phyloP scores from a whole-genome alignment of 495 filamentous ascomycete genomes.

The Talaromyces thailandensis region DNA sequence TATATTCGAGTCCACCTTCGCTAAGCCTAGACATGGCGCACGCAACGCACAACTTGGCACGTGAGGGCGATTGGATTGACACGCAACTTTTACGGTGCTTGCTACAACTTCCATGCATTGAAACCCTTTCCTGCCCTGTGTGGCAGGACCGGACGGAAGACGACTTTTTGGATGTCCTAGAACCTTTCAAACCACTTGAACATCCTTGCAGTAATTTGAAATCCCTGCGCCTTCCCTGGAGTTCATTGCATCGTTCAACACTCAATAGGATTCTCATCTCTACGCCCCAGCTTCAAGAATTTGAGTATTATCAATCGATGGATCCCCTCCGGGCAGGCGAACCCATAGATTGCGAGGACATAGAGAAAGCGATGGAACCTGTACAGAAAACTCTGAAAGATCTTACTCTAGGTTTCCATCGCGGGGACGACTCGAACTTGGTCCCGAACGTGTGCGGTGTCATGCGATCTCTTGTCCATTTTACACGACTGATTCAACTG shows the following conservation, averaged over 20 bases:
- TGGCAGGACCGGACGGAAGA: neutral
- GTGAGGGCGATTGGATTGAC: neutral
- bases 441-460: neutral
- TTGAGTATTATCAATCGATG: neutral
- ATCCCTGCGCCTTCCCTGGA: neutral
- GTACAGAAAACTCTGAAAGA: neutral
- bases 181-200: neutral
- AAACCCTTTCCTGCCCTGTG: neutral
- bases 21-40: no score
- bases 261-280: neutral
- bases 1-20: neutral
- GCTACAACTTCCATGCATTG: neutral
- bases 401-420: neutral
- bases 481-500: neutral
- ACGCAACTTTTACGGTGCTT: neutral
- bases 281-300: neutral
- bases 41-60: neutral
- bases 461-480: neutral
- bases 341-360: neutral
- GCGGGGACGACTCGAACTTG: neutral
- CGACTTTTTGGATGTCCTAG: neutral
- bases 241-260: neutral
- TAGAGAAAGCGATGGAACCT: neutral
- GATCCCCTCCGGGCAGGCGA: neutral
- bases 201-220: neutral